Conservation (phyloP, 176 grass and related monocot species). For the Carex myosuroides region DNA sequence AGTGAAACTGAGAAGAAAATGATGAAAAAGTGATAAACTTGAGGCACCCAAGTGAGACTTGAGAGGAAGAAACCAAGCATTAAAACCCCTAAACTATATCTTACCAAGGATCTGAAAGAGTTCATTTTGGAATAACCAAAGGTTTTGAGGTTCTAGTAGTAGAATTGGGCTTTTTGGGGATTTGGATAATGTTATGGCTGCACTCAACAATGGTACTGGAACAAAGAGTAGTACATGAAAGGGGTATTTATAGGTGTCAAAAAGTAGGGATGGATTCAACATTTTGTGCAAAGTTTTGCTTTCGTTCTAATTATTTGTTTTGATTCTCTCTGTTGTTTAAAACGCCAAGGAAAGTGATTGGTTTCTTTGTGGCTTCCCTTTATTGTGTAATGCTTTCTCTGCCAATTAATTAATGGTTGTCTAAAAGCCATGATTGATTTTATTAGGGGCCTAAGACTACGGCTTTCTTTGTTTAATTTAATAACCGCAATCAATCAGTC, state of each 20-base stretch:
- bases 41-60: conserved; percentile 28
- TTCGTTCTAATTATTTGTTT: conserved; percentile 3
- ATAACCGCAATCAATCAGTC: not conserved
- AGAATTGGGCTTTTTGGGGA: not conserved
- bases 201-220: not conserved
- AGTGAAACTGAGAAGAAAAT: conserved; percentile 35
- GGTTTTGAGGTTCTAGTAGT: not conserved
- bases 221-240: not conserved
- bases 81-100: conserved; percentile 1
- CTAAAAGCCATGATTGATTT: not conserved
- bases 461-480: not conserved
- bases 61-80: conserved; percentile 32
- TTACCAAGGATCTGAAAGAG: not conserved
- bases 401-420: not conserved
- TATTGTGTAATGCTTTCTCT: not conserved
- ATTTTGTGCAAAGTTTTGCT: conserved; percentile 8
- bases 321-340: not conserved
- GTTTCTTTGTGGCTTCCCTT: not conserved
- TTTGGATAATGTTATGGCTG: conserved; percentile 9
- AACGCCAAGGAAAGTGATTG: not conserved
- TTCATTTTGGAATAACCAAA: not conserved
- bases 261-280: not conserved
- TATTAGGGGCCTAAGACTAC: not conserved
- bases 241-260: conserved; percentile 10
- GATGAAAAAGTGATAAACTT: conserved; percentile 12